These are phyloP conservation scores for Lagerstroemia fauriei DNA, from an alignment of 441 rosid genomes.

Conservation along the genomic window DNA sequence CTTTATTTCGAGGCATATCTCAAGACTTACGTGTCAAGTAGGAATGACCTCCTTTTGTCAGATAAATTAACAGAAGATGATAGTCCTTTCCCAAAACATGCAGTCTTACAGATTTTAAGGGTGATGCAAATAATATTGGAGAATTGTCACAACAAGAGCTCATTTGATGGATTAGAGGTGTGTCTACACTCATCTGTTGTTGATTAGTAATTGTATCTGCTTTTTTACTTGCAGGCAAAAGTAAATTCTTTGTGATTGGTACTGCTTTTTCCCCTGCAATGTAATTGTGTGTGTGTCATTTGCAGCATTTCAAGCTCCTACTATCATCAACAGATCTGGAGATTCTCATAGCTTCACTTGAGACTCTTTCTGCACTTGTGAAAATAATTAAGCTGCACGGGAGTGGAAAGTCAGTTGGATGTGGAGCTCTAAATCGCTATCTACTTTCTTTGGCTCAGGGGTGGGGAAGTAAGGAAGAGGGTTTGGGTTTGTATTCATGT, in stretches of 20 bases:
- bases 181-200: slow-evolving; percentile 21
- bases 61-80: slow-evolving; percentile 71
- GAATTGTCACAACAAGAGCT: slow-evolving; percentile 86
- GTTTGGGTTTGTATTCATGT: slow-evolving; percentile 92
- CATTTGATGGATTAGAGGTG: slow-evolving; percentile 96
- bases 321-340: slow-evolving; percentile 96
- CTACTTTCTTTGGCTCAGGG: slow-evolving; percentile 93
- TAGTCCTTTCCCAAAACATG: slow-evolving; percentile 73
- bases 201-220: neutral
- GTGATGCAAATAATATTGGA: slow-evolving; percentile 89
- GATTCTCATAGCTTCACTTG: slow-evolving; percentile 79
- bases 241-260: neutral
- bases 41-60: slow-evolving; percentile 81
- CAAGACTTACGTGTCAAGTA: slow-evolving; percentile 72
- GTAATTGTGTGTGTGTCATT: slow-evolving; percentile 17
- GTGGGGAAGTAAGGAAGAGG: slow-evolving; percentile 99
- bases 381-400: slow-evolving; percentile 89
- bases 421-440: slow-evolving; percentile 78
- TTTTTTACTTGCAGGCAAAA: neutral
- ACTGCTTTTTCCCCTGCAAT: slow-evolving; percentile 25
- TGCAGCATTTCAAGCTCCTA: slow-evolving; percentile 93
- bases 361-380: slow-evolving; percentile 85
- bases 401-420: slow-evolving; percentile 79
- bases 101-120: slow-evolving; percentile 79
- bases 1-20: slow-evolving; percentile 89